Evolutionary conservation across 768 basidiomycete species (phyloP).

Genomic region (Pleurotus sapidus): DNA sequence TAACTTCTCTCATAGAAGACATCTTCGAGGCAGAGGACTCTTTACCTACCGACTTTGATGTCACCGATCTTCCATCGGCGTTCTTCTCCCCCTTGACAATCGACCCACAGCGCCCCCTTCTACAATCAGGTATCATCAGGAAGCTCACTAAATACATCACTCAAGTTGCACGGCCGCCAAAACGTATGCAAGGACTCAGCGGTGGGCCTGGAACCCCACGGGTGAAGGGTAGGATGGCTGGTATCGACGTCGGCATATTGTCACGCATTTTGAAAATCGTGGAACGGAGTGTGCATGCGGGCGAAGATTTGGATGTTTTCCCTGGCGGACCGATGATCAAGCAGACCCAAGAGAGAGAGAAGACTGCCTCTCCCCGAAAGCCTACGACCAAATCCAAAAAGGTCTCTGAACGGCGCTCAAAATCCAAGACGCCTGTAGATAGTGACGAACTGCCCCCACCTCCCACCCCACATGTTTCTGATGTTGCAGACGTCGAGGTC

Average conservation of each 20-base stretch:
- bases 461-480: slow-evolving; percentile 16
- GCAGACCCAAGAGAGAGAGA: slow-evolving; percentile 11
- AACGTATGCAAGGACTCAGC: slow-evolving; percentile 50
- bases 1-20: slow-evolving; percentile 75
- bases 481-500: slow-evolving; percentile 34
- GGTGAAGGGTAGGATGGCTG: slow-evolving; percentile 55
- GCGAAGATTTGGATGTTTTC: slow-evolving; percentile 77
- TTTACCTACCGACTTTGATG: slow-evolving; percentile 53
- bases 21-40: slow-evolving; percentile 81
- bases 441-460: slow-evolving; percentile 32
- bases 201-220: slow-evolving; percentile 43
- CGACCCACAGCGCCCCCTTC: slow-evolving; percentile 57
- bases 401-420: slow-evolving; percentile 33
- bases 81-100: slow-evolving; percentile 63
- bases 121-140: slow-evolving; percentile 54
- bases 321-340: slow-evolving; percentile 18
- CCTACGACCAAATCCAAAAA: slow-evolving; percentile 32
- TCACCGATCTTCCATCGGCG: slow-evolving; percentile 50
- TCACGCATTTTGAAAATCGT: slow-evolving; percentile 72
- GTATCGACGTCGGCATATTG: slow-evolving; percentile 63
- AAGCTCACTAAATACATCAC: slow-evolving; percentile 71
- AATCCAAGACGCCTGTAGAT: slow-evolving; percentile 40
- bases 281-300: slow-evolving; percentile 73
- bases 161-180: slow-evolving; percentile 64
- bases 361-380: slow-evolving; percentile 47